A percentile compares a stretch with the other conserved stretches of the same genome.
These are phyloP conservation scores for Russula vinacea DNA, from an alignment of 768 basidiomycete species.

Conservation along the genomic window DNA sequence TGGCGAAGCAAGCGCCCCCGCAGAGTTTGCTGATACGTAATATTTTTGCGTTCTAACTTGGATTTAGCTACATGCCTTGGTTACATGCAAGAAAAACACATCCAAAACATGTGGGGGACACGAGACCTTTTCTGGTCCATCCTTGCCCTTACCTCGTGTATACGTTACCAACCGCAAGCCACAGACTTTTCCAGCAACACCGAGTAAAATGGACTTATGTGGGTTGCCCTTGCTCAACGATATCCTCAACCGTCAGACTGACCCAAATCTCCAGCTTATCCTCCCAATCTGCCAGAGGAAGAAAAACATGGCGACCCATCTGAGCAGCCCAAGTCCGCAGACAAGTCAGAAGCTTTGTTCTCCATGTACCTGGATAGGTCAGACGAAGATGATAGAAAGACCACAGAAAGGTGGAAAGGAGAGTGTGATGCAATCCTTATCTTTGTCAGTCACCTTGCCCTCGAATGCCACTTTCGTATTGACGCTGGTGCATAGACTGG, in stretches of 20 bases:
- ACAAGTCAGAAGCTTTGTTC: conserved; percentile 5
- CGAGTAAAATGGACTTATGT: neutral
- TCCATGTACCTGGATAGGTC: conserved; percentile 22
- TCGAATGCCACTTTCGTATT: neutral
- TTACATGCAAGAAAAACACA: too few species aligned
- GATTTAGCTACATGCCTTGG: too few species aligned
- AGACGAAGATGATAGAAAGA: conserved; percentile 18
- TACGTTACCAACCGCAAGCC: too few species aligned
- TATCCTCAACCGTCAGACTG: neutral
- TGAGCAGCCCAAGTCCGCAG: neutral
- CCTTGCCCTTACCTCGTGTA: too few species aligned
- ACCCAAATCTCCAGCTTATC: neutral
- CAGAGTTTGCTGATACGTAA: too few species aligned
- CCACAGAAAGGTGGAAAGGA: conserved; percentile 21
- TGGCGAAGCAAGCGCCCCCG: too few species aligned
- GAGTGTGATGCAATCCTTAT: conserved; percentile 23
- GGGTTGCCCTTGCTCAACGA: neutral
- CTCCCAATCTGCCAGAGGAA: neutral
- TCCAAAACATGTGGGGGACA: too few species aligned
- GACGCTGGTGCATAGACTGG: conserved; percentile 14
- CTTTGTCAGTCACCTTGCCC: conserved; percentile 5
- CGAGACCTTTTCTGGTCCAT: too few species aligned
- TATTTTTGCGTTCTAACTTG: too few species aligned
- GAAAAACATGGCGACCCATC: neutral
- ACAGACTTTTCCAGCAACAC: too few species aligned